phyloP scores from a whole-genome alignment of 1,139 yeast genomes.

The Yamadazyma trypodendri region DNA sequence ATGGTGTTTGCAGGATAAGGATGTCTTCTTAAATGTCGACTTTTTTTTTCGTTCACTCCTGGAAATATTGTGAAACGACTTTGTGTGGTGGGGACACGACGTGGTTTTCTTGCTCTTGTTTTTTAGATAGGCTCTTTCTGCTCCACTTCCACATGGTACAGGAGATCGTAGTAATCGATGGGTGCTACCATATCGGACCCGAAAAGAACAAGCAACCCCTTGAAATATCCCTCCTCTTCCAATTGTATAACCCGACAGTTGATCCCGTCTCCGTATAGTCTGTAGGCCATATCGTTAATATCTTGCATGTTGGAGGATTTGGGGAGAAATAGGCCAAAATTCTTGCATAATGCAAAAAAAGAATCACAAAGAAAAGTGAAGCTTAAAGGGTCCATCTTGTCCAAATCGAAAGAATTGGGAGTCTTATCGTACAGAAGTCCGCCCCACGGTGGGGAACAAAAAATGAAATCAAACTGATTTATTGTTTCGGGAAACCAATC shows the following conservation, averaged over 20 bases:
- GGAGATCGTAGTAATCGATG: constrained; percentile 11
- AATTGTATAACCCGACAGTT: constrained; percentile 50
- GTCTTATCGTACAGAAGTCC: constrained; percentile 65
- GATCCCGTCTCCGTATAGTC: constrained; percentile 43
- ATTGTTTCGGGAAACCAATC: constrained; percentile 31
- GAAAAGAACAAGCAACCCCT: constrained; percentile 62
- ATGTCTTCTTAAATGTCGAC: constrained; percentile 3
- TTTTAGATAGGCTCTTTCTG: background rate
- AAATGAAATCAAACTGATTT: constrained; percentile 61
- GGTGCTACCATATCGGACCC: constrained; percentile 29
- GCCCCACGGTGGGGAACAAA: constrained; percentile 97
- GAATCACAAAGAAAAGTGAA: constrained; percentile 45
- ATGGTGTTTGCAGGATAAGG: no score
- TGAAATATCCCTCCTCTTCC: constrained; percentile 39
- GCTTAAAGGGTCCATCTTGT: constrained; percentile 47
- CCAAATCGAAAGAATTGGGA: constrained; percentile 43
- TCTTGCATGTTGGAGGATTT: constrained; percentile 64
- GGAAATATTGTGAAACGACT: constrained; percentile 4
- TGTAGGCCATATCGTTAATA: constrained; percentile 44
- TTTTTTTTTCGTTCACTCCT: constrained; percentile 2
- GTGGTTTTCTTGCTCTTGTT: background rate
- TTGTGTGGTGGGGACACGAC: constrained; percentile 2
- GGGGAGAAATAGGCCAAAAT: constrained; percentile 76
- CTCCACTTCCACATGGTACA: background rate
- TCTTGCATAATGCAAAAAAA: constrained; percentile 42